phyloP scores from a whole-genome alignment of 2,329 filamentous ascomycete genomes.

The Phialophora chinensis region DNA sequence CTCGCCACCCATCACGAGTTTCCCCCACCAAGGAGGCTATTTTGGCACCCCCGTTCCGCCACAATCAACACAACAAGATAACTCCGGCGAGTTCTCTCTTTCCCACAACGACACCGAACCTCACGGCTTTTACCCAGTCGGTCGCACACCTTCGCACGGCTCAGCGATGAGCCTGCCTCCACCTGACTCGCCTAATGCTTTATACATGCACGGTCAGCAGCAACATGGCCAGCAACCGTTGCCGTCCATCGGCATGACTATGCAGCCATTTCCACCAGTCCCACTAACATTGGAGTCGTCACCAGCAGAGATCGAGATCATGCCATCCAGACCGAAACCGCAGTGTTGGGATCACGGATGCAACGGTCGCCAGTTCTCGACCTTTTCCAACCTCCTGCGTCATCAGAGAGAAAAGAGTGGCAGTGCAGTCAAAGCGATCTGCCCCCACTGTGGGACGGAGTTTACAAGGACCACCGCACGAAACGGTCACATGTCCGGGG shows the following conservation, averaged over 20 bases:
- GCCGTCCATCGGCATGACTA: constrained; percentile 27
- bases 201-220: constrained; percentile 25
- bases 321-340: constrained; percentile 74
- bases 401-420: constrained; percentile 96
- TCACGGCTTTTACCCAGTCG: constrained; percentile 27
- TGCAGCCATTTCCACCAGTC: constrained; percentile 32
- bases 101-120: constrained; percentile 20
- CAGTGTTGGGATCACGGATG: constrained; percentile 98
- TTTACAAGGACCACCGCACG: constrained; percentile 88
- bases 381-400: constrained; percentile 90
- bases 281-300: constrained; percentile 36
- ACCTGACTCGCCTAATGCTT: constrained; percentile 23
- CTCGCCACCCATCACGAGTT: constrained; percentile 26
- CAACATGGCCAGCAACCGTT: constrained; percentile 27
- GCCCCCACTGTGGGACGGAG: constrained; percentile 88
- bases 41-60: constrained; percentile 20
- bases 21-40: constrained; percentile 24
- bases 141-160: constrained; percentile 26
- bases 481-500: constrained; percentile 84
- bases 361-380: constrained; percentile 93
- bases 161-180: constrained; percentile 29
- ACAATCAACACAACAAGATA: constrained; percentile 19
- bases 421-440: constrained; percentile 84
- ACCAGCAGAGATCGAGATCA: constrained; percentile 35
- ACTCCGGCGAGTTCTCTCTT: constrained; percentile 14